Conservation (phyloP, 805 yeast species). For the Pichia thaimueangensis region DNA sequence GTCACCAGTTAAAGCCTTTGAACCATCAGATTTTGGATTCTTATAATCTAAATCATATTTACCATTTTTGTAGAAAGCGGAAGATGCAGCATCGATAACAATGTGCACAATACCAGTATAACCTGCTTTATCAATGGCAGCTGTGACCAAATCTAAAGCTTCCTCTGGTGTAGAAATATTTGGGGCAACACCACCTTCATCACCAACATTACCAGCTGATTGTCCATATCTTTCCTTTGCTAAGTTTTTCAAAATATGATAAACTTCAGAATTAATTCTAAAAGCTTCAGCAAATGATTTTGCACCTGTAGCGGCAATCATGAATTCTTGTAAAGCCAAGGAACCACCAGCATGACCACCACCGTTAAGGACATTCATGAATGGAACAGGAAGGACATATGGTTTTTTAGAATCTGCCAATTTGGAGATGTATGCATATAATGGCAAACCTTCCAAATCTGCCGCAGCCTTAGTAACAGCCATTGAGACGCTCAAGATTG, state of each 20-base stretch:
- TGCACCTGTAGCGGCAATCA: slow-evolving; percentile 96
- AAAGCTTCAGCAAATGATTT: slow-evolving; percentile 88
- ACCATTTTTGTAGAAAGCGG: slow-evolving; percentile 96
- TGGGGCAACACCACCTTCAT: slow-evolving; percentile 99
- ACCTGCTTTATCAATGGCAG: slow-evolving; percentile 89
- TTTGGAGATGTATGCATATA: slow-evolving; percentile 86
- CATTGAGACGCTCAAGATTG: slow-evolving; percentile 95
- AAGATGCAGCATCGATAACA: slow-evolving; percentile 95
- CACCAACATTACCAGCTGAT: slow-evolving; percentile 99
- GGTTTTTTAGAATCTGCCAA: slow-evolving; percentile 72
- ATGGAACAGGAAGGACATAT: slow-evolving; percentile 96
- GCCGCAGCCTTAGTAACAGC: slow-evolving; percentile 98
- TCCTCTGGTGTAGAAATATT: slow-evolving; percentile 91
- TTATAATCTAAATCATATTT: slow-evolving; percentile 97
- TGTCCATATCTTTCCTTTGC: slow-evolving; percentile 95
- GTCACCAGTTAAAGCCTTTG: slow-evolving; percentile 87
- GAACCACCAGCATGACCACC: slow-evolving; percentile 99
- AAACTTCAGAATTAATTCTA: slow-evolving; percentile 96
- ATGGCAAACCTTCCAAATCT: slow-evolving; percentile 88
- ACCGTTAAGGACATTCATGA: slow-evolving; percentile 98
- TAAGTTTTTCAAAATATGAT: slow-evolving; percentile 90
- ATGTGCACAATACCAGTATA: slow-evolving; percentile 88
- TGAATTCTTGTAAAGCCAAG: slow-evolving; percentile 98
- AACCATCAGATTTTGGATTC: slow-evolving; percentile 86
- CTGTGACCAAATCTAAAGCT: slow-evolving; percentile 90